A percentile compares a stretch with the other conserved stretches of the same genome.
Conservation (phyloP, 768 basidiomycete species). For the Auricularia sp. region DNA sequence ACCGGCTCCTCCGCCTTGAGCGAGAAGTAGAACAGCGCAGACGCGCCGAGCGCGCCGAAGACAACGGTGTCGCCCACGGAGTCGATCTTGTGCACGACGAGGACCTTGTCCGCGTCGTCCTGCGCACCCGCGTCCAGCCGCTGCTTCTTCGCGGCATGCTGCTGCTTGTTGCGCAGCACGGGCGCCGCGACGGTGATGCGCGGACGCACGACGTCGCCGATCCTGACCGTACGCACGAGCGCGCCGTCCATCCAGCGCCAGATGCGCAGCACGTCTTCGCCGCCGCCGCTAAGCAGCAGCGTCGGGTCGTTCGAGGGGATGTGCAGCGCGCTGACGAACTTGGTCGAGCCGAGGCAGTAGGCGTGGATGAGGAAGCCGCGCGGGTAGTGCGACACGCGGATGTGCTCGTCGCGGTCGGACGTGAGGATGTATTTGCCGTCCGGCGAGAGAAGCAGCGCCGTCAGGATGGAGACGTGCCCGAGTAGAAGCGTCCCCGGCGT, state of each 20-base stretch:
- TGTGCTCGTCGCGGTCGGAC: conserved; percentile 91
- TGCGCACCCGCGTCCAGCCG: conserved; percentile 15
- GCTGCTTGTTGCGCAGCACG: conserved; percentile 5
- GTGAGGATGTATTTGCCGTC: conserved; percentile 74
- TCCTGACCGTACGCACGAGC: conserved; percentile 38
- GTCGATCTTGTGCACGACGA: conserved; percentile 50
- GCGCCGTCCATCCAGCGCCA: conserved; percentile 73
- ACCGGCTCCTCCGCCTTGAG: conserved; percentile 5
- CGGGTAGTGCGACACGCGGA: conserved; percentile 85
- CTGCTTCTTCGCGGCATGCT: conserved; percentile 9
- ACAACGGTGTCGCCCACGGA: conserved; percentile 24
- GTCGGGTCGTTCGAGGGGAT: conserved; percentile 39
- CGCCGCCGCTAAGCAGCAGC: conserved; percentile 75
- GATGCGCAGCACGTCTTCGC: conserved; percentile 62
- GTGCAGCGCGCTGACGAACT: conserved; percentile 77
- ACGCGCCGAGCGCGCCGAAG: conserved; percentile 35
- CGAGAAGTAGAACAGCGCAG: conserved; percentile 49
- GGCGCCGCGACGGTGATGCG: conserved; percentile 28
- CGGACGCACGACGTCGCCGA: conserved; percentile 30
- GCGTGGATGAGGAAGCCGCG: conserved; percentile 76
- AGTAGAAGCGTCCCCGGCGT: conserved; percentile 56
- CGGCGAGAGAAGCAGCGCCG: conserved; percentile 50
- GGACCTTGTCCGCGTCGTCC: conserved; percentile 21
- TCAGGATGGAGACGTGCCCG: conserved; percentile 85
- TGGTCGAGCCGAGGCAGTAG: conserved; percentile 66